Evolutionary conservation across 164 flowering plant species (phyloP).

Genomic region (Saururus chinensis): DNA sequence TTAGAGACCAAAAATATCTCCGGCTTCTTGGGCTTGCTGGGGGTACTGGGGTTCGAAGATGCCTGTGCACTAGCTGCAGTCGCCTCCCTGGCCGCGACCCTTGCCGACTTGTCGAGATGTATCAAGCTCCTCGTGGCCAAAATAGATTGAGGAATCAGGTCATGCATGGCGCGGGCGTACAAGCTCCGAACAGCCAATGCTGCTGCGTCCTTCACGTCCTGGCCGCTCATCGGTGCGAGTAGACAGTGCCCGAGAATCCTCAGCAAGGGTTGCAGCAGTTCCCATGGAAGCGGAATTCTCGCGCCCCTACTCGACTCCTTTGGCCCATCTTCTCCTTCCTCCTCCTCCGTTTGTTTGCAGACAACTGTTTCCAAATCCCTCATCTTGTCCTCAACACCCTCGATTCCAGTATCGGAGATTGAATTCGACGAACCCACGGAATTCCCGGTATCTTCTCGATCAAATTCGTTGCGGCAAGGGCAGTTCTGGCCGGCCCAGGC

Average conservation of each 20-base stretch:
- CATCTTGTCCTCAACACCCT: slow-evolving; percentile 24
- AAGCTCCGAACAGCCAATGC: slow-evolving; percentile 62
- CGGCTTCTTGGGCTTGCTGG: slow-evolving; percentile 79
- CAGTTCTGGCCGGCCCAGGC: slow-evolving; percentile 87
- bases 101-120: slow-evolving; percentile 64
- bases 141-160: slow-evolving; percentile 77
- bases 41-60: slow-evolving; percentile 64
- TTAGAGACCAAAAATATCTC: slow-evolving; percentile 81
- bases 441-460: slow-evolving; percentile 1
- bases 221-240: slow-evolving; percentile 60
- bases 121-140: slow-evolving; percentile 78
- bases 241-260: slow-evolving; percentile 86
- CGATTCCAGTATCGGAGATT: slow-evolving; percentile 15
- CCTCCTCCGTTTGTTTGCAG: neutral
- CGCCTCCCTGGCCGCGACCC: slow-evolving; percentile 26
- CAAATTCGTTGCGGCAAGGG: slow-evolving; percentile 30
- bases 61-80: slow-evolving; percentile 28
- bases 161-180: slow-evolving; percentile 89
- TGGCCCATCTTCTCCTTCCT: slow-evolving; percentile 1
- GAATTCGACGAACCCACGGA: neutral
- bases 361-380: slow-evolving; percentile 24
- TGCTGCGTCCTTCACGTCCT: slow-evolving; percentile 73
- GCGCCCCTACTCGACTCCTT: slow-evolving; percentile 18
- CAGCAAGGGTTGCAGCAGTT: slow-evolving; percentile 67
- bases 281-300: slow-evolving; percentile 93